phyloP scores from a whole-genome alignment of 2,329 filamentous ascomycete species.

The Xenoacremonium recifei region DNA sequence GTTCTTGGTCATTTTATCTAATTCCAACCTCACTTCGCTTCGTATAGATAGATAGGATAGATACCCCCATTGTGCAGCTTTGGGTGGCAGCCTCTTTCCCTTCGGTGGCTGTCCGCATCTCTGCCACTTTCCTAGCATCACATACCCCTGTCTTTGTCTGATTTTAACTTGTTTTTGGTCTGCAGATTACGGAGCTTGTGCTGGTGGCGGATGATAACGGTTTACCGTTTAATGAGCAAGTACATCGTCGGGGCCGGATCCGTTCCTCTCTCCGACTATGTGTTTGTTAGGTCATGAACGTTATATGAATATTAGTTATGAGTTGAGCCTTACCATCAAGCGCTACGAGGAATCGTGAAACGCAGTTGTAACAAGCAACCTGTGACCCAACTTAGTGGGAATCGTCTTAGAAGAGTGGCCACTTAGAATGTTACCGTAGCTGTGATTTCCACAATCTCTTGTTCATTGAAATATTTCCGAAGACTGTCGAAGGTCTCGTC shows the following conservation, averaged over 20 bases:
- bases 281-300: conserved; percentile 23
- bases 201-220: conserved; percentile 4
- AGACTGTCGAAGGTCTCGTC: conserved; percentile 67
- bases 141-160: conserved; percentile 10
- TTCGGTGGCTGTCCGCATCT: background rate
- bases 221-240: conserved; percentile 30
- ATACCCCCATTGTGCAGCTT: conserved; percentile 33
- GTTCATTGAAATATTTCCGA: conserved; percentile 61
- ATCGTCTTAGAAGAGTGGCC: background rate
- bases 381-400: conserved; percentile 25
- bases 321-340: conserved; percentile 62
- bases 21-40: conserved; percentile 26
- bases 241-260: conserved; percentile 45
- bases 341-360: conserved; percentile 80
- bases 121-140: conserved; percentile 6
- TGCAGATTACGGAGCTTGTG: conserved; percentile 4
- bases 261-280: conserved; percentile 58
- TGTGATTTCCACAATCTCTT: conserved; percentile 78
- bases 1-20: conserved; percentile 20
- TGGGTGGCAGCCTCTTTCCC: conserved; percentile 7
- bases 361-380: conserved; percentile 78
- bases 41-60: conserved; percentile 40
- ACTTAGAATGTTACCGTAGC: conserved; percentile 55
- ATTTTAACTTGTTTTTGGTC: conserved; percentile 1
- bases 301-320: conserved; percentile 8